Evolutionary conservation across 2,329 filamentous ascomycete genomes (phyloP), one percentile per base, ranked within the genome.

Genomic region (Curvularia eragrostidis): DNA sequence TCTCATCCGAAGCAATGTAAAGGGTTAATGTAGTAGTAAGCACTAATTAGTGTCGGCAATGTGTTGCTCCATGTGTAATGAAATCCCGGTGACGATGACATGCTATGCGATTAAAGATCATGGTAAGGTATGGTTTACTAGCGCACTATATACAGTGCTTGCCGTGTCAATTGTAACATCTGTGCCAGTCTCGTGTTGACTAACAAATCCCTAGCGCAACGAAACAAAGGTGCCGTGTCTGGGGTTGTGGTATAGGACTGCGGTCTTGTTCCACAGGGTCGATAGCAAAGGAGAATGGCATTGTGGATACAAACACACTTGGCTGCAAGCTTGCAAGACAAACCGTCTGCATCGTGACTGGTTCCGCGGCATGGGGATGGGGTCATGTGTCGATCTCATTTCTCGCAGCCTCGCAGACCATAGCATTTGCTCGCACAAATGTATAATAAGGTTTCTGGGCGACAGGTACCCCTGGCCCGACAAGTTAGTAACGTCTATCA

Each of bases 401-500:
- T 43, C 30, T 43, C 28, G 28, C 4, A 43, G 42, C 42, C 18
- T 39, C 34, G 18, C 41, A n/a, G 28, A 21, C 19, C 6, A 41
- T 21, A n/a, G 39, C 42, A 44, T 39, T 26, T 23, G 38, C 18
- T 3, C 48, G 34, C 5, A 26, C 15, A 24, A 48, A 43, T 43
- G 36, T 30, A 30, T 51, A 18, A 21, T 30, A 41, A 26, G 28
- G 49, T 34, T 59, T 26, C 52, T 36, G 50, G 49, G 3, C 5
- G 19, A 12, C 41, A 48, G 52, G 26, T 13, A 49, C 39, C 32
- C 28, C 36, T 39, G 39, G 44, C 52, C 43, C 46, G 41, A 57
- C 47, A 48, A 30, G 56, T 63, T 50, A 52, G 58, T 57, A 44
- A 58, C 43, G 38, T 43, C 48, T 26, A 47, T 48, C 15, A 39